phyloP scores from a whole-genome alignment of 2,329 filamentous ascomycete genomes.

The Neonectria neomacrospora region DNA sequence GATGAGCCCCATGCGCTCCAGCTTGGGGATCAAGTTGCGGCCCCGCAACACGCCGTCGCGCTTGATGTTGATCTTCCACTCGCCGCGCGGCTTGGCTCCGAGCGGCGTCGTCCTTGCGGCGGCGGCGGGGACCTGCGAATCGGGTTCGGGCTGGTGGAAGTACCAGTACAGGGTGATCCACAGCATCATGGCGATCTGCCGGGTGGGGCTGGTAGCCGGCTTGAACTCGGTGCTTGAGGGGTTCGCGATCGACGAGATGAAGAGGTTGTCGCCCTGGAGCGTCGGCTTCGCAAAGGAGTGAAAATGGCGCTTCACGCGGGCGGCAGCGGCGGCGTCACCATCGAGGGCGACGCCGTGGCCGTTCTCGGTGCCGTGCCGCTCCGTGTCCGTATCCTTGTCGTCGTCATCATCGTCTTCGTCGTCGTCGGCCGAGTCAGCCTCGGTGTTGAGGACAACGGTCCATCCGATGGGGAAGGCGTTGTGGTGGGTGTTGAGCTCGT shows the following conservation, averaged over 20 bases:
- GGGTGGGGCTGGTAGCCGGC: constrained; percentile 80
- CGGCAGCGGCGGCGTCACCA: background rate
- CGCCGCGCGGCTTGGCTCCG: constrained; percentile 78
- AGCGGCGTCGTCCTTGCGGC: constrained; percentile 73
- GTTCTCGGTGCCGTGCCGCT: constrained; percentile 33
- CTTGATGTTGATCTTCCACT: constrained; percentile 88
- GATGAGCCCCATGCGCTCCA: constrained; percentile 92
- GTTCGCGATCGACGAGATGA: constrained; percentile 91
- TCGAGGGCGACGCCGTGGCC: constrained; percentile 36
- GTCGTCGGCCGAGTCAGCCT: constrained; percentile 45
- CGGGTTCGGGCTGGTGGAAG: constrained; percentile 86
- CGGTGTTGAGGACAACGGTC: constrained; percentile 87
- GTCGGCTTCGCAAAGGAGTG: constrained; percentile 75
- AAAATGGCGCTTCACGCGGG: constrained; percentile 37
- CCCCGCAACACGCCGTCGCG: constrained; percentile 89
- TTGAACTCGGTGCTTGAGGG: constrained; percentile 84
- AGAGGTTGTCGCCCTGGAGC: constrained; percentile 81
- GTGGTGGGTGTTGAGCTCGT: constrained; percentile 75
- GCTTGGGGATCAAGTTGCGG: constrained; percentile 84
- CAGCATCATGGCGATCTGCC: constrained; percentile 96
- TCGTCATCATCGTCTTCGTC: constrained; percentile 47
- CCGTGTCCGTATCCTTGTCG: constrained; percentile 31
- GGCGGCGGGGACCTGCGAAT: constrained; percentile 69
- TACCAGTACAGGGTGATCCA: constrained; percentile 98
- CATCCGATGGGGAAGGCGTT: constrained; percentile 85